Percentiles rank a stretch among this genome's conserved stretches.
Conservation (phyloP, 2,329 filamentous ascomycete species). For the Phialophora chinensis region DNA sequence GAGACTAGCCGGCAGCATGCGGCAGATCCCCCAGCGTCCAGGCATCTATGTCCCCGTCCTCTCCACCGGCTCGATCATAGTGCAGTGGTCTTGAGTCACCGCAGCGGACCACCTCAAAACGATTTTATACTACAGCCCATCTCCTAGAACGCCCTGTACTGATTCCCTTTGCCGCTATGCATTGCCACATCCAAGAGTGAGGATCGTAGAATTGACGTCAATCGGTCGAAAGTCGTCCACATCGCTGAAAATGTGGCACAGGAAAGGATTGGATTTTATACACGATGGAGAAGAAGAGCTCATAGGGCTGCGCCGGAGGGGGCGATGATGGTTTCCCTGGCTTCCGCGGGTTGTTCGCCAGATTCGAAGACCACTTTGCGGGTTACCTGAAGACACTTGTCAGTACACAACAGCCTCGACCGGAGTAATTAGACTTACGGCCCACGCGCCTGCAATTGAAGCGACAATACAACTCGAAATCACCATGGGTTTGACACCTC, state of each 20-base stretch:
- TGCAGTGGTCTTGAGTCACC: not conserved
- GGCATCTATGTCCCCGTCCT: conserved; percentile 2
- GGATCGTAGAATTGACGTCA: conserved; percentile 29
- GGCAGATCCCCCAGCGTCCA: not conserved
- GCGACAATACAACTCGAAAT: conserved; percentile 92
- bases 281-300: conserved; percentile 22
- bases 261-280: conserved; percentile 29
- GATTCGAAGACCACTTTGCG: conserved; percentile 58
- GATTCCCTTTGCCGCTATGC: conserved; percentile 34
- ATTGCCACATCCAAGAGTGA: conserved; percentile 34
- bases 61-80: not conserved
- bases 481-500: conserved; percentile 87
- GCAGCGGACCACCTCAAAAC: not conserved
- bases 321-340: conserved; percentile 13
- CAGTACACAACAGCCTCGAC: conserved; percentile 35
- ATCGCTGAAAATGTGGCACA: conserved; percentile 12
- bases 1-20: not conserved
- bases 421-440: conserved; percentile 67
- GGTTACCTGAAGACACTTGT: conserved; percentile 49
- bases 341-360: conserved; percentile 33
- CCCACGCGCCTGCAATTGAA: conserved; percentile 83
- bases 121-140: conserved; percentile 28
- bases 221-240: conserved; percentile 18
- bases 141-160: conserved; percentile 27
- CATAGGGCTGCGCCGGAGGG: conserved; percentile 18